Conservation (phyloP, 2,329 filamentous ascomycete species). For the Moelleriella libera region DNA sequence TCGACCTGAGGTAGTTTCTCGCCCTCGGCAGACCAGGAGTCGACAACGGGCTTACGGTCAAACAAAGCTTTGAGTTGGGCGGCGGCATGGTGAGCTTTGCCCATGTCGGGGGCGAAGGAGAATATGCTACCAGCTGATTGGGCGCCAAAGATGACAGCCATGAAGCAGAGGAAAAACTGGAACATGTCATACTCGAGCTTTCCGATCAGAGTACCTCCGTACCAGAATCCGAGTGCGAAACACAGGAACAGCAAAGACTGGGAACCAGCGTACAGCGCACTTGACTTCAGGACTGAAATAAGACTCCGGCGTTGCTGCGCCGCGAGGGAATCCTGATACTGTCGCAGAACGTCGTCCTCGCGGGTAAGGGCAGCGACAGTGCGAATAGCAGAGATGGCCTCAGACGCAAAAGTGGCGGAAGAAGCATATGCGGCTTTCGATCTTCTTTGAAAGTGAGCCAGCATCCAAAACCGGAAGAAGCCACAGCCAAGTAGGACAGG, state of each 20-base stretch:
- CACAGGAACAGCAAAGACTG: constrained; percentile 76
- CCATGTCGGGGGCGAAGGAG: constrained; percentile 83
- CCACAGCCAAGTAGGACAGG: constrained; percentile 67
- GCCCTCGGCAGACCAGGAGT: constrained; percentile 64
- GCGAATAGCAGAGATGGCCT: constrained; percentile 85
- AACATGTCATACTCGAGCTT: constrained; percentile 60
- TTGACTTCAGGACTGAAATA: constrained; percentile 62
- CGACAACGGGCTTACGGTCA: constrained; percentile 68
- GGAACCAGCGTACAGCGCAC: constrained; percentile 65
- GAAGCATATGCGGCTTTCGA: constrained; percentile 67
- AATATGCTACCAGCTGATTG: constrained; percentile 86
- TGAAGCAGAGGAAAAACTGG: constrained; percentile 87
- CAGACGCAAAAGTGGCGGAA: constrained; percentile 79
- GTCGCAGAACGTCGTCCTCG: constrained; percentile 62
- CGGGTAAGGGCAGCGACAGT: constrained; percentile 86
- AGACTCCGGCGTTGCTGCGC: constrained; percentile 54
- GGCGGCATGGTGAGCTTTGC: constrained; percentile 79
- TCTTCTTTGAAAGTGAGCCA: constrained; percentile 64
- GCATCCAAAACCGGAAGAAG: constrained; percentile 78
- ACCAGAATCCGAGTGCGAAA: constrained; percentile 86
- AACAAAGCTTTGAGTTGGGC: constrained; percentile 70
- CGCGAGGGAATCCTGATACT: constrained; percentile 56
- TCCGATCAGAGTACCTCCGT: constrained; percentile 65
- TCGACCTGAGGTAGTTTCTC: constrained; percentile 48
- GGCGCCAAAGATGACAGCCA: constrained; percentile 75